These are phyloP conservation scores for Talaromyces sp. DNA, from an alignment of 2,329 filamentous ascomycete species.

Conservation along the genomic window DNA sequence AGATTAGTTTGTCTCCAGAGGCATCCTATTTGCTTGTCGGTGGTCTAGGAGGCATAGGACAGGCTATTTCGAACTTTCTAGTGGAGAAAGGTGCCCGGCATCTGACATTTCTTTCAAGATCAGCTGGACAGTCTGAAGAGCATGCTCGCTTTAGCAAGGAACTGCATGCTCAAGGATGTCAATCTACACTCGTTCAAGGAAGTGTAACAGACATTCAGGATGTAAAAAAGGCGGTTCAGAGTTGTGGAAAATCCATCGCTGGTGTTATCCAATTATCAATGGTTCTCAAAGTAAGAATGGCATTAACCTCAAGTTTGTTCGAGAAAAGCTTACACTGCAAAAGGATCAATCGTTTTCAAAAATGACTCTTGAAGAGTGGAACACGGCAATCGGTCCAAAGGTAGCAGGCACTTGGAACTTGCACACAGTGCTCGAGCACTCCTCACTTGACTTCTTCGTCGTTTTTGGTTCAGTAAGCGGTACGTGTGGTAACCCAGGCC, in stretches of 20 bases:
- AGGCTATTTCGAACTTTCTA: background rate
- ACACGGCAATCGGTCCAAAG: conserved; percentile 31
- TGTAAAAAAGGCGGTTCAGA: background rate
- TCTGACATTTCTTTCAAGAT: background rate
- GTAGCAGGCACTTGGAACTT: conserved; percentile 29
- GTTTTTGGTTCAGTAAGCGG: conserved; percentile 27
- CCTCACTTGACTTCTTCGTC: conserved; percentile 36
- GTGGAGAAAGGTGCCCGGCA: background rate
- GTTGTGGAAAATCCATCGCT: background rate
- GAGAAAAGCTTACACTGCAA: background rate
- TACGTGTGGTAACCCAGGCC: conserved; percentile 27
- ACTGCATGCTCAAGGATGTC: background rate
- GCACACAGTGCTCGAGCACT: conserved; percentile 16
- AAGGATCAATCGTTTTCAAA: conserved; percentile 22
- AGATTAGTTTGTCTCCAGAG: background rate
- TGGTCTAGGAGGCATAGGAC: background rate
- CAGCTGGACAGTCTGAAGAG: background rate
- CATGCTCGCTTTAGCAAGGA: background rate
- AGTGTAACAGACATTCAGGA: background rate
- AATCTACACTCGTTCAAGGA: background rate
- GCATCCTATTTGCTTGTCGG: background rate
- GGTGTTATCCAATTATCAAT: background rate
- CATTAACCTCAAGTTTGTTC: background rate
- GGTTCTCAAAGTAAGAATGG: background rate
- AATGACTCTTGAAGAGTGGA: conserved; percentile 25